These are phyloP conservation scores for Diutina siamensis DNA, from an alignment of 1,139 yeast species.

Conservation along the genomic window DNA sequence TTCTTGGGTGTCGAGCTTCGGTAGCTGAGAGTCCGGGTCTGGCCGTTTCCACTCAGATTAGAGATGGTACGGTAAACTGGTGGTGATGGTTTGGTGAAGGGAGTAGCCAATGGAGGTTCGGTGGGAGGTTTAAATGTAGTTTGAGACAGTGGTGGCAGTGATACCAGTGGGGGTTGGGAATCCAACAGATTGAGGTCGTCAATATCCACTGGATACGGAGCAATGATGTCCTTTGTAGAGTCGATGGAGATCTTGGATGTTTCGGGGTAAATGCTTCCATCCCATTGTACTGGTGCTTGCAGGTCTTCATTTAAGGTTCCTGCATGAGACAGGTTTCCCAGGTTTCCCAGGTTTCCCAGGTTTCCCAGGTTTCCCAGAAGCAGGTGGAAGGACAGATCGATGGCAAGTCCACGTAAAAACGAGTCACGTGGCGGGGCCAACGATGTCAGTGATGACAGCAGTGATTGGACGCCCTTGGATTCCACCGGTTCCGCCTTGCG, in stretches of 20 bases:
- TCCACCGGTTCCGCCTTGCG: background rate
- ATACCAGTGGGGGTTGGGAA: background rate
- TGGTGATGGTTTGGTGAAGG: background rate
- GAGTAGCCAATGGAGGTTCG: background rate
- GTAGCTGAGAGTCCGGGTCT: background rate
- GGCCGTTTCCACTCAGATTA: background rate
- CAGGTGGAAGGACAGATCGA: background rate
- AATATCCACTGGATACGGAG: background rate
- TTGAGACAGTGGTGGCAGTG: background rate
- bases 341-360: too few relatives aligned
- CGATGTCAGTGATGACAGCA: background rate
- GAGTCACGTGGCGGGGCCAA: background rate
- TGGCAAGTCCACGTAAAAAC: background rate
- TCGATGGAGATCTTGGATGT: background rate
- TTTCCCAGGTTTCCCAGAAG: too few relatives aligned
- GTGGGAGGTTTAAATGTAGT: background rate
- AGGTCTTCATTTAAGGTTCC: background rate
- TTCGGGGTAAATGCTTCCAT: background rate
- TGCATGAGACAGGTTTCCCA: background rate
- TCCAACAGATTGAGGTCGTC: background rate
- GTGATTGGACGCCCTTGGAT: too few relatives aligned
- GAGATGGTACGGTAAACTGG: background rate
- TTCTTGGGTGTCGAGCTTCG: conserved; percentile 5
- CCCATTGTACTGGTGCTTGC: background rate
- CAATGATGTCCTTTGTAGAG: background rate